Conservation (phyloP, 331 rosid species). For the Acacia concinna region DNA sequence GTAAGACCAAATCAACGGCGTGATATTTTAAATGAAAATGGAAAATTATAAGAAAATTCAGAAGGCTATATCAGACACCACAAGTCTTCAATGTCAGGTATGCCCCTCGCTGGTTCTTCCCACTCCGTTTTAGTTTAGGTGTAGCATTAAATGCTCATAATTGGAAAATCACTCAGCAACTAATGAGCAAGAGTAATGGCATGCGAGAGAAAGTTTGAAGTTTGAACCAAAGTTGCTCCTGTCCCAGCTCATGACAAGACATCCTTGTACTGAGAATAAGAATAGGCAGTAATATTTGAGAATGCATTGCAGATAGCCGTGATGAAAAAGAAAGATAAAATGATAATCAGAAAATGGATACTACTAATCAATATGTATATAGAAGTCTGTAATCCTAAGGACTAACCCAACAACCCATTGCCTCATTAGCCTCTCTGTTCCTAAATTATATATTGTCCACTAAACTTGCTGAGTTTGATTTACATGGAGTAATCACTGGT, state of each 20-base stretch:
- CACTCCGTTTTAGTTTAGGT: neutral
- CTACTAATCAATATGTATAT: slow-evolving; percentile 23
- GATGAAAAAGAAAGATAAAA: neutral
- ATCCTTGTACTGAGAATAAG: slow-evolving; percentile 19
- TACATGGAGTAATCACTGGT: slow-evolving; percentile 4
- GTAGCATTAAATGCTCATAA: neutral
- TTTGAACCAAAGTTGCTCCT: neutral
- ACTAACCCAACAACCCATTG: neutral
- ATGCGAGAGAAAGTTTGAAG: neutral
- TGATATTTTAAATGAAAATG: slow-evolving; percentile 18
- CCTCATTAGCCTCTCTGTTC: slow-evolving; percentile 14
- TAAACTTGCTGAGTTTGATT: slow-evolving; percentile 1
- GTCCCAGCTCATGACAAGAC: slow-evolving; percentile 10
- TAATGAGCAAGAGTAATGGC: neutral
- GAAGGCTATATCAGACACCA: neutral
- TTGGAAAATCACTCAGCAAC: neutral
- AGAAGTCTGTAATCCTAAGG: slow-evolving; percentile 19
- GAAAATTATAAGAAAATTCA: slow-evolving; percentile 12
- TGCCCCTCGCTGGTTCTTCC: slow-evolving; percentile 11
- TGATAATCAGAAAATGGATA: neutral
- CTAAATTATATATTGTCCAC: slow-evolving; percentile 25
- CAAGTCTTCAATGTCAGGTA: neutral
- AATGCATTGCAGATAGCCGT: neutral
- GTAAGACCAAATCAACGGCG: slow-evolving; percentile 23
- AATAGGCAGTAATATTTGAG: slow-evolving; percentile 5